These are phyloP conservation scores for Mycena kentingensis DNA, from an alignment of 768 basidiomycete genomes.

Conservation along the genomic window DNA sequence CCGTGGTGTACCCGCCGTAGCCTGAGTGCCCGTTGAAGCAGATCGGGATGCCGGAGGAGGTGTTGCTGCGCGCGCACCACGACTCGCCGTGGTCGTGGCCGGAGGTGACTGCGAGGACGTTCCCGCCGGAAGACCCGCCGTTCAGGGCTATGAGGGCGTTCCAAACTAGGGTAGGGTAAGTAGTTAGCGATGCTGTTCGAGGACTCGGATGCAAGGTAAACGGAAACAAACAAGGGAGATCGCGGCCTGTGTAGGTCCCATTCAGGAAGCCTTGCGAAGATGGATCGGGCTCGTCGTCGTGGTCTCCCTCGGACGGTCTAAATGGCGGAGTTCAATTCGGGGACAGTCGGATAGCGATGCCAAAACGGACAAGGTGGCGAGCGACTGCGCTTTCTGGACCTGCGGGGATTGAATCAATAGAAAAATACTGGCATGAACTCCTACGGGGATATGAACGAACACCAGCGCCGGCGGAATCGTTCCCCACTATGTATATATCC, in stretches of 20 bases:
- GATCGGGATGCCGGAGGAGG: conserved; percentile 19
- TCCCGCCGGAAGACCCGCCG: conserved; percentile 8
- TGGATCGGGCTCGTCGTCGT: conserved; percentile 24
- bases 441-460: conserved; percentile 23
- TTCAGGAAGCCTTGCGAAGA: conserved; percentile 23
- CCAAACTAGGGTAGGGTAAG: conserved; percentile 12
- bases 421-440: neutral
- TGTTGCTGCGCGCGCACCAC: conserved; percentile 20
- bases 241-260: conserved; percentile 21
- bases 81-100: conserved; percentile 27
- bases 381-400: conserved; percentile 22
- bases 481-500: conserved; percentile 12
- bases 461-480: conserved; percentile 19
- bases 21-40: conserved; percentile 26
- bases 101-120: conserved; percentile 23
- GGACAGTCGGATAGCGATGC: neutral
- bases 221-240: conserved; percentile 17
- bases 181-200: neutral
- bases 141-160: conserved; percentile 18
- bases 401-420: neutral
- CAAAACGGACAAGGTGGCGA: conserved; percentile 16
- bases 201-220: neutral
- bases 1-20: conserved; percentile 23
- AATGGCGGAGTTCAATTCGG: neutral
- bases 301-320: conserved; percentile 18